A percentile compares a stretch with the other conserved stretches of the same genome.
These are phyloP conservation scores for Fusarium luffae DNA, from an alignment of 2,329 filamentous ascomycete species.

Conservation along the genomic window DNA sequence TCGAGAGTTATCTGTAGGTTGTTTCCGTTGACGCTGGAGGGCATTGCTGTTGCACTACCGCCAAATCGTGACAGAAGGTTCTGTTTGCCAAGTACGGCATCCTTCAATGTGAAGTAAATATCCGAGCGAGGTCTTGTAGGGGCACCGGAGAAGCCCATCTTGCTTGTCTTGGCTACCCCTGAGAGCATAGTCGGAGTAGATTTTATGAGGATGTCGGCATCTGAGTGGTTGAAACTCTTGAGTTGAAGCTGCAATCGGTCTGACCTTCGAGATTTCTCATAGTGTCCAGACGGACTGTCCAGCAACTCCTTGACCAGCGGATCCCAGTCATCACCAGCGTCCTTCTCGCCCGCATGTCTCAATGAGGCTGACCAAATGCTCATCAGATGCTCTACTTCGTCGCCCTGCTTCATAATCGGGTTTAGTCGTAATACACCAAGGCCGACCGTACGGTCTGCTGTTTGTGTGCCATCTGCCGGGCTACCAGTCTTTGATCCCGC, in stretches of 20 bases:
- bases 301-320: slow-evolving; percentile 78
- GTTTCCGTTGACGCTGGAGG: slow-evolving; percentile 69
- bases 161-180: slow-evolving; percentile 81
- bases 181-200: slow-evolving; percentile 89
- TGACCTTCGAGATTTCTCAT: slow-evolving; percentile 76
- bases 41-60: slow-evolving; percentile 80
- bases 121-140: slow-evolving; percentile 90
- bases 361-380: slow-evolving; percentile 78
- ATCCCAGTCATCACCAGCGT: slow-evolving; percentile 75
- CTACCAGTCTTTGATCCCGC: slow-evolving; percentile 60
- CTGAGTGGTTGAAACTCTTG: slow-evolving; percentile 79
- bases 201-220: slow-evolving; percentile 84
- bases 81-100: slow-evolving; percentile 82
- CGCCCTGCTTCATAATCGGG: slow-evolving; percentile 74
- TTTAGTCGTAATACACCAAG: slow-evolving; percentile 83
- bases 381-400: slow-evolving; percentile 80
- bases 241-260: slow-evolving; percentile 84
- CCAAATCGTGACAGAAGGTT: slow-evolving; percentile 72
- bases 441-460: slow-evolving; percentile 71
- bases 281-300: slow-evolving; percentile 77
- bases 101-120: slow-evolving; percentile 89
- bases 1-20: slow-evolving; percentile 92
- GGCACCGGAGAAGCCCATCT: slow-evolving; percentile 93
- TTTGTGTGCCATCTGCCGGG: slow-evolving; percentile 43
- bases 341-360: slow-evolving; percentile 65